Evolutionary conservation across 2,329 filamentous ascomycete genomes (phyloP).

Genomic region (Fusarium dimerum): DNA sequence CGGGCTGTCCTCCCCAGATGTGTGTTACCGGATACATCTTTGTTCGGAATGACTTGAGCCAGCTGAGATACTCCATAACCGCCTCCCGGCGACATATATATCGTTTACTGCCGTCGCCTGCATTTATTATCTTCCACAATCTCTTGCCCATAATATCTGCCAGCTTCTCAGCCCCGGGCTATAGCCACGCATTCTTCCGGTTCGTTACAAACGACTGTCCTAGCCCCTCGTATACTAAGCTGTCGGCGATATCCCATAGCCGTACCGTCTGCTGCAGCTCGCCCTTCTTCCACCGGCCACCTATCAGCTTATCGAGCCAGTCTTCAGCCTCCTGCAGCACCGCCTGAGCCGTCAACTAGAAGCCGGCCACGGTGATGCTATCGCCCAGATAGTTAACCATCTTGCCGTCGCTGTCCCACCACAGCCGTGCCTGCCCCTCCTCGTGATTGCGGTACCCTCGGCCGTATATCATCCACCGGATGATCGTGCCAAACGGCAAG

Average conservation of each 20-base stretch:
- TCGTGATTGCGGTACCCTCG: background rate
- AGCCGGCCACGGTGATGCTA: background rate
- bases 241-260: background rate
- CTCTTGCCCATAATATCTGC: background rate
- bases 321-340: too few relatives aligned
- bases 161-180: background rate
- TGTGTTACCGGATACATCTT: background rate
- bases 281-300: too few relatives aligned
- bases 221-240: background rate
- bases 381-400: constrained; percentile 1
- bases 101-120: background rate
- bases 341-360: background rate
- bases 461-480: background rate
- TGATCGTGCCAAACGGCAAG: background rate
- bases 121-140: too few relatives aligned
- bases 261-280: too few relatives aligned
- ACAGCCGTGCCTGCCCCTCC: background rate
- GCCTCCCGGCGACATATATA: background rate
- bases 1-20: constrained; percentile 8
- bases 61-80: background rate
- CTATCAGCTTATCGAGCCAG: too few relatives aligned
- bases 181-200: constrained; percentile 10
- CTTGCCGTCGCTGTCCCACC: constrained; percentile 1
- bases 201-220: constrained; percentile 11
- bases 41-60: too few relatives aligned